Base-by-base conservation (phyloP, 495 filamentous ascomycete species). In the Aspergillus ellipticus region DNA sequence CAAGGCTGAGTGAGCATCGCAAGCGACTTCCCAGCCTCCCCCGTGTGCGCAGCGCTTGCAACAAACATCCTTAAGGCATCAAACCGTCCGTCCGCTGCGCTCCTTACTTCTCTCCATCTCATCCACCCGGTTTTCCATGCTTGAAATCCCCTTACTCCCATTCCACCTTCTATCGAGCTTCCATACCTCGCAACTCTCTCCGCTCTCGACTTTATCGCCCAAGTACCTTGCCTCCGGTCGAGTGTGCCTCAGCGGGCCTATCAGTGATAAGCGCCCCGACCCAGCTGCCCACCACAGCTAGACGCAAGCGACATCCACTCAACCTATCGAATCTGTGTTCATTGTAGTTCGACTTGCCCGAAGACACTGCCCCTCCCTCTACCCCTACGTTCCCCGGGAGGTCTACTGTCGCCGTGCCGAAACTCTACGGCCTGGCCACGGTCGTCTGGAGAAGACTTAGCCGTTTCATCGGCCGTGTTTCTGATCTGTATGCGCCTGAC, bases 21-120 rank as follows among this genome's bases (percentile, higher is more conserved):
- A 62, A 62, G 60, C 61, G 51, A 59, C 64, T 67, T 67, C 69
- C 72, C 72, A 76, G 72, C 74, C 72, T 71, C 71, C 24, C 28
- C 24, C 24, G 35, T 56, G 53, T 70, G 67, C 65, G 47, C 51
- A 53, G 54, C 54, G 65, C 67, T 66, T 62, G 50, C 70, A 68
- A 58, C 70, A 68, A 58, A 48, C 56, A 63, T 64, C 61, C 58
- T 62, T 67, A 65, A 67, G 65, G 65, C 65, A 70, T 70, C 67
- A 72, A 63, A 47, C 31, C 17, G 43, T 49, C 49, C 59, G 49
- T 58, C 53, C 52, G 55, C 54, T 57, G 42, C 62, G 53, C 56
- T 64, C 64, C 66, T 67, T 63, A 57, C 62, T 61, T 59, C 59
- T 63, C 50, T 16, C 49, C 51, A 59, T 62, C 54, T 49, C 49